Percentiles rank a stretch among this genome's conserved stretches.
Conservation (phyloP, 176 grass and related monocot genomes). For the Carex myosuroides region DNA sequence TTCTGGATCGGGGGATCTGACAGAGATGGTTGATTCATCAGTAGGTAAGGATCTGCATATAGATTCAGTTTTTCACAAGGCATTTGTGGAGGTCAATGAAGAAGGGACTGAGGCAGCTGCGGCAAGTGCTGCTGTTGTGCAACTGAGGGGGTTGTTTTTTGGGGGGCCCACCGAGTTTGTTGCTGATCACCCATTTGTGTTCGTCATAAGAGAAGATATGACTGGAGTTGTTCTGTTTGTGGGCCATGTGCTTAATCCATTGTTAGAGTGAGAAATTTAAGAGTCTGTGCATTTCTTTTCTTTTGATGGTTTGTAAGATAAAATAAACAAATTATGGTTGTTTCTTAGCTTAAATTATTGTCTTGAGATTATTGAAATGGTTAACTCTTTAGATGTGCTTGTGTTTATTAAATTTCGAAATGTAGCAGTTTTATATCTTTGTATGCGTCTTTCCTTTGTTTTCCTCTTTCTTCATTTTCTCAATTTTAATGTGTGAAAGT, state of each 20-base stretch:
- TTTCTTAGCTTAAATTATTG: background rate
- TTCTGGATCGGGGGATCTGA: conserved; percentile 13
- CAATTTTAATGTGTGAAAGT: background rate
- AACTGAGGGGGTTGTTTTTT: background rate
- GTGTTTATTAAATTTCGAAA: background rate
- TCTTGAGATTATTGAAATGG: background rate
- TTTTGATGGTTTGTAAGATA: conserved; percentile 15
- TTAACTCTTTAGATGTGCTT: background rate
- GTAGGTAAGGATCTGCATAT: conserved; percentile 7
- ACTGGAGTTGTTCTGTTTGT: conserved; percentile 32
- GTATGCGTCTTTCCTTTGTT: background rate
- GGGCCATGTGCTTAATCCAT: conserved; percentile 35
- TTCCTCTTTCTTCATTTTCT: background rate
- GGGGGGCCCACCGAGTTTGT: conserved; percentile 18
- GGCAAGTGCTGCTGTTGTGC: conserved; percentile 28
- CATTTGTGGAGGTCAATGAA: conserved; percentile 58
- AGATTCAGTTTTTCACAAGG: conserved; percentile 33
- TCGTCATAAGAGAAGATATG: conserved; percentile 32
- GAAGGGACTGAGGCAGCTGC: conserved; percentile 48
- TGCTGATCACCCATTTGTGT: conserved; percentile 34
- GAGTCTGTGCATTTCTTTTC: background rate
- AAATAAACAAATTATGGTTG: conserved; percentile 9
- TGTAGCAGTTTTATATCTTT: background rate
- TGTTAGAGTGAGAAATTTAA: background rate
- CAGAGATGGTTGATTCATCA: conserved; percentile 30